These are phyloP conservation scores for Rhizopogon roseolus DNA, from an alignment of 768 basidiomycete genomes.

Conservation along the genomic window DNA sequence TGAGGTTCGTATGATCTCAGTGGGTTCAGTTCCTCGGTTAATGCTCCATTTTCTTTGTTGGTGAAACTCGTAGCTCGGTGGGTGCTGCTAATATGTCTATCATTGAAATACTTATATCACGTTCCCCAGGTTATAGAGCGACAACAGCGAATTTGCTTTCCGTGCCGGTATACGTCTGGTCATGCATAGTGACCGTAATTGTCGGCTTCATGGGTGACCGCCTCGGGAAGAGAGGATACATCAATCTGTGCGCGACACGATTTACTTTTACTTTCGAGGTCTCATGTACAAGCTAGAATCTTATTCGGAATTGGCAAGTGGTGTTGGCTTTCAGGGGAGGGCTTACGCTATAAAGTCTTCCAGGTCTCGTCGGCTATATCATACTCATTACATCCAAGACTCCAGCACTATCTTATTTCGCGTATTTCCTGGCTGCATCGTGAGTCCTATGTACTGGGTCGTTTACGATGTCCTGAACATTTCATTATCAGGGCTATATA, in stretches of 20 bases:
- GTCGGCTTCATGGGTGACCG: slow-evolving; percentile 63
- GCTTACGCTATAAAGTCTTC: not conserved
- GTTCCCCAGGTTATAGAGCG: slow-evolving; percentile 46
- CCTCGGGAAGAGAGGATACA: slow-evolving; percentile 47
- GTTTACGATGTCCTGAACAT: slow-evolving; percentile 1
- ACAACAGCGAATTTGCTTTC: slow-evolving; percentile 70
- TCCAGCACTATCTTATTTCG: slow-evolving; percentile 67
- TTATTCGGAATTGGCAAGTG: slow-evolving; percentile 28
- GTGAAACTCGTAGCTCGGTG: not conserved
- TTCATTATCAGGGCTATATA: slow-evolving; percentile 35
- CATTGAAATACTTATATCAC: not conserved
- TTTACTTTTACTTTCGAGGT: not conserved
- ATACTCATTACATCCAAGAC: slow-evolving; percentile 58
- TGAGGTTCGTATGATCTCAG: slow-evolving; percentile 35
- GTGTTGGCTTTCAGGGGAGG: not conserved
- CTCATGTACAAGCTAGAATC: not conserved
- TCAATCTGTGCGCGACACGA: slow-evolving; percentile 48
- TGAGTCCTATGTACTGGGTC: slow-evolving; percentile 29
- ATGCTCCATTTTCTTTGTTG: not conserved
- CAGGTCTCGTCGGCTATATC: slow-evolving; percentile 56
- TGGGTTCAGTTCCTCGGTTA: not conserved
- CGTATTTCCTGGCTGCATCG: slow-evolving; percentile 67
- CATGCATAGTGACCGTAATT: slow-evolving; percentile 58
- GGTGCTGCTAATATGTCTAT: not conserved
- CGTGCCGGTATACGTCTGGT: slow-evolving; percentile 74